phyloP scores from a whole-genome alignment of 2,329 filamentous ascomycete genomes.

The Verticillium alfalfae region DNA sequence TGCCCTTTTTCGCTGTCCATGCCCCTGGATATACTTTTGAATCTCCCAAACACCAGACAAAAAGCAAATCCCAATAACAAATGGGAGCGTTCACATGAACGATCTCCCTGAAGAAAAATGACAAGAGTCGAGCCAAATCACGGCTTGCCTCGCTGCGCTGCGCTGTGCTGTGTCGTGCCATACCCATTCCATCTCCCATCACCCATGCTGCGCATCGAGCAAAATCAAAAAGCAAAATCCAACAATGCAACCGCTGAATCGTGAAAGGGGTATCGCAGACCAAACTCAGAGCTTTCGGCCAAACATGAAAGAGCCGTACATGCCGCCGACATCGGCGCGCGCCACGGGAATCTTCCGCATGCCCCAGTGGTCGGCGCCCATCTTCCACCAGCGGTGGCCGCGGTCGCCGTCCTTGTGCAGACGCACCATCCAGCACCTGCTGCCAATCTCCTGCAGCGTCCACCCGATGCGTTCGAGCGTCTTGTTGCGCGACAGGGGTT shows the following conservation, averaged over 20 bases:
- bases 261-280: background rate
- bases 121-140: background rate
- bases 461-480: conserved; percentile 61
- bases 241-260: background rate
- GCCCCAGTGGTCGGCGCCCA: conserved; percentile 79
- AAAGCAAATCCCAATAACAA: background rate
- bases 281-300: conserved; percentile 46
- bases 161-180: background rate
- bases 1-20: background rate
- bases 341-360: conserved; percentile 91
- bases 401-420: conserved; percentile 46
- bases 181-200: background rate
- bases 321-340: conserved; percentile 84
- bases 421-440: conserved; percentile 63
- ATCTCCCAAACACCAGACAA: background rate
- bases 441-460: conserved; percentile 64
- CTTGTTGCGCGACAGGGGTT: conserved; percentile 56
- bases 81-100: background rate
- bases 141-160: background rate
- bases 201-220: background rate
- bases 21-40: background rate
- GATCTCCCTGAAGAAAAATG: background rate
- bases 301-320: conserved; percentile 74
- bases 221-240: background rate
- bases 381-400: conserved; percentile 67